phyloP scores from a whole-genome alignment of 2,329 filamentous ascomycete species.

The Alternaria arbusti region DNA sequence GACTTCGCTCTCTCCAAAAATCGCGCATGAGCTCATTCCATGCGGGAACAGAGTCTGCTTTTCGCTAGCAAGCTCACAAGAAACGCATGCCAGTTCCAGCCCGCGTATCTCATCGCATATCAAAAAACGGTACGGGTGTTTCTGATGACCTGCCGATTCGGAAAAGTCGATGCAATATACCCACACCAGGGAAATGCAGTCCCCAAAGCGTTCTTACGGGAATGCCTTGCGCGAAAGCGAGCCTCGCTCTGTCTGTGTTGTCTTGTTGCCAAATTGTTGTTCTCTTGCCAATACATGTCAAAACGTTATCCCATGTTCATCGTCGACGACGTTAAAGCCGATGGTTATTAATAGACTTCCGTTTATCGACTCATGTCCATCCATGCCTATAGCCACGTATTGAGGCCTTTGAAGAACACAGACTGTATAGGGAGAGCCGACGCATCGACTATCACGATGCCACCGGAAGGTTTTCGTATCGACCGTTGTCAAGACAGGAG shows the following conservation, averaged over 20 bases:
- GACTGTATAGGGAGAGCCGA: not conserved
- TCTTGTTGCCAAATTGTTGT: not conserved
- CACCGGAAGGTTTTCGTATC: not conserved
- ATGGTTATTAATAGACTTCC: not conserved
- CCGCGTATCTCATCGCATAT: not conserved
- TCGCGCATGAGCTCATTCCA: too few relatives aligned
- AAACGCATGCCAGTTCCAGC: not conserved
- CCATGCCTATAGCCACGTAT: not conserved
- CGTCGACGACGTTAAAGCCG: not conserved
- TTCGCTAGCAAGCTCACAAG: not conserved
- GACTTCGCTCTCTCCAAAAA: not conserved
- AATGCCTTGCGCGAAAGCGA: not conserved
- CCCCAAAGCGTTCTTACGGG: not conserved
- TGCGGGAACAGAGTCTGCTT: not conserved
- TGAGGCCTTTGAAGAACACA: not conserved
- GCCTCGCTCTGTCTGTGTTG: not conserved
- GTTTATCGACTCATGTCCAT: not conserved
- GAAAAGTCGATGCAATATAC: not conserved
- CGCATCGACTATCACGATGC: not conserved
- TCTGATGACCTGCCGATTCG: too few relatives aligned
- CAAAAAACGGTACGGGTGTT: not conserved
- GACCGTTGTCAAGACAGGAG: not conserved
- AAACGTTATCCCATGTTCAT: not conserved
- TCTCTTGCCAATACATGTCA: not conserved
- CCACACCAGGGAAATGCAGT: not conserved